phyloP scores from a whole-genome alignment of 495 filamentous ascomycete genomes.

The Umbilicaria muhlenbergii region DNA sequence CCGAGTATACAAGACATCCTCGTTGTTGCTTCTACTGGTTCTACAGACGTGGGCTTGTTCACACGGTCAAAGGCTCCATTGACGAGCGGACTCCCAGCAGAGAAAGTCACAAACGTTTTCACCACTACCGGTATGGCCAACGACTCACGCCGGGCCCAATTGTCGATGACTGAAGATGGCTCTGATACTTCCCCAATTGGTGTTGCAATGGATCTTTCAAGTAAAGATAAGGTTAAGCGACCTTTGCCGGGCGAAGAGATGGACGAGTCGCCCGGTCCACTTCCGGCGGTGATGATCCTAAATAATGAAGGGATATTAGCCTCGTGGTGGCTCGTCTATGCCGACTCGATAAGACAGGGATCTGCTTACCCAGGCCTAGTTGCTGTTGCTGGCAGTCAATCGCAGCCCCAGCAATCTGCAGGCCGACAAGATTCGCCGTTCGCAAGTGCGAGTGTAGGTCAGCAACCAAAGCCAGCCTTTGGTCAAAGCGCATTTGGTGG shows the following conservation, averaged over 20 bases:
- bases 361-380: conserved; percentile 56
- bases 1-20: conserved; percentile 66
- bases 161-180: conserved; percentile 50
- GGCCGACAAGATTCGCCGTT: conserved; percentile 16
- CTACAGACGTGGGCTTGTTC: conserved; percentile 60
- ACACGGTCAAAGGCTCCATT: conserved; percentile 51
- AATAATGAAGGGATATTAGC: conserved; percentile 78
- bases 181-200: conserved; percentile 68
- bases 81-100: conserved; percentile 39
- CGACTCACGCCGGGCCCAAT: conserved; percentile 59
- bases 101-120: conserved; percentile 47
- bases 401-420: conserved; percentile 16
- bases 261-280: conserved; percentile 57
- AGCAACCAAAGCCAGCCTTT: conserved; percentile 19
- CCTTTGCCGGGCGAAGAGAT: conserved; percentile 69
- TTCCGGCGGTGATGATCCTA: conserved; percentile 76
- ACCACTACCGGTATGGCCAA: conserved; percentile 56
- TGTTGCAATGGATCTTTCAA: conserved; percentile 64
- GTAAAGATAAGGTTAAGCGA: conserved; percentile 56
- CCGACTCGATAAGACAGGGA: conserved; percentile 62
- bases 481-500: conserved; percentile 23
- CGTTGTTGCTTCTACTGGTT: conserved; percentile 66
- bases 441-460: conserved; percentile 3
- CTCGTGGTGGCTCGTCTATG: conserved; percentile 84
- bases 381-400: conserved; percentile 25